Evolutionary conservation across 1,139 yeast genomes (phyloP).

Genomic region (Pichia sp.): DNA sequence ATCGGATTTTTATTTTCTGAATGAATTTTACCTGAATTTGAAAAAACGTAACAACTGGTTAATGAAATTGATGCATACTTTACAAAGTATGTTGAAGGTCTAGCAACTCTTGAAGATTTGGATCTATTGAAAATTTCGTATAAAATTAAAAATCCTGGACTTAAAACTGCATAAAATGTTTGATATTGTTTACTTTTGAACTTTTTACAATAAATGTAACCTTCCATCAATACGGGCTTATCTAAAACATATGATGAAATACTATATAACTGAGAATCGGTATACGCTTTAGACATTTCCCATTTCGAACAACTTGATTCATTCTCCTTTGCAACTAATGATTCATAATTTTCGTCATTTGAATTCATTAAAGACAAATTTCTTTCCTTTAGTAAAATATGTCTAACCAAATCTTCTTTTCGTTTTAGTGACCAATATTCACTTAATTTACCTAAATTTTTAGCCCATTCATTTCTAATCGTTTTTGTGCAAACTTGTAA

Average conservation of each 20-base stretch:
- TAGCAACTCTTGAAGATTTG: conserved; percentile 39
- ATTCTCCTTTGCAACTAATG: conserved; percentile 42
- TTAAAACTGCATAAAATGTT: conserved; percentile 50
- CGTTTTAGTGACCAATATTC: conserved; percentile 55
- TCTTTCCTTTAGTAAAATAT: conserved; percentile 35
- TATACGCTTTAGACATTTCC: conserved; percentile 48
- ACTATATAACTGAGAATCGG: conserved; percentile 49
- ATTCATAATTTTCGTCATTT: conserved; percentile 49
- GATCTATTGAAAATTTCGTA: conserved; percentile 44
- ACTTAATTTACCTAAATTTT: conserved; percentile 37
- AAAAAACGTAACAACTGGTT: conserved; percentile 63
- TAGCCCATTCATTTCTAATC: conserved; percentile 63
- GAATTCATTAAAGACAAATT: conserved; percentile 46
- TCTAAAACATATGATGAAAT: conserved; percentile 55
- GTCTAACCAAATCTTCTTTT: conserved; percentile 36
- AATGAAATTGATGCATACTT: conserved; percentile 57
- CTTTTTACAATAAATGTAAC: conserved; percentile 60
- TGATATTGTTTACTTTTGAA: conserved; percentile 63
- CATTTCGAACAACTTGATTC: conserved; percentile 34
- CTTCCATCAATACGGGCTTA: conserved; percentile 54
- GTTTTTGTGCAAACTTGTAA: conserved; percentile 50
- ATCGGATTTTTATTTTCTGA: background rate
- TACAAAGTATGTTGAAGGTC: conserved; percentile 36
- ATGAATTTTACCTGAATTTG: conserved; percentile 53
- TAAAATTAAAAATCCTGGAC: conserved; percentile 62